These are phyloP conservation scores for Raddia guianensis DNA, from an alignment of 176 grass and related monocot species.

Conservation along the genomic window DNA sequence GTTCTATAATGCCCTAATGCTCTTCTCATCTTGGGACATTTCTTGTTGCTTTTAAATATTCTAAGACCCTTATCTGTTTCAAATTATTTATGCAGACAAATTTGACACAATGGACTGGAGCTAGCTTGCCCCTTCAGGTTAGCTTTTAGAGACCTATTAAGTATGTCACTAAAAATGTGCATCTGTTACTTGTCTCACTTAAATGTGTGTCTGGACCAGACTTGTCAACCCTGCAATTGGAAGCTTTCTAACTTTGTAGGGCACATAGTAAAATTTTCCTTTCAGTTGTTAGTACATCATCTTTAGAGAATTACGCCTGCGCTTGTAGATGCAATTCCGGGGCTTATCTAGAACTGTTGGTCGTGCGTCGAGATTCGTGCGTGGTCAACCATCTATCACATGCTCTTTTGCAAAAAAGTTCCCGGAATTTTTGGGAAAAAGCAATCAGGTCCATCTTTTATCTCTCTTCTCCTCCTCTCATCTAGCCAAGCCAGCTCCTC, in stretches of 20 bases:
- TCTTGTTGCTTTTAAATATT: conserved; percentile 37
- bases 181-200: background rate
- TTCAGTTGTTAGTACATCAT: background rate
- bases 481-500: too few relatives aligned
- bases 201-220: conserved; percentile 6
- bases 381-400: too few relatives aligned
- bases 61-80: conserved; percentile 35
- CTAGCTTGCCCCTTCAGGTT: conserved; percentile 97
- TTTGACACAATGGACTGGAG: conserved; percentile 97
- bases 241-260: background rate
- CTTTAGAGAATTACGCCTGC: too few relatives aligned
- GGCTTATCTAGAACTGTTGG: too few relatives aligned
- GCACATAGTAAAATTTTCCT: background rate
- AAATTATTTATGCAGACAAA: conserved; percentile 87
- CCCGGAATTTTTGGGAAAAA: too few relatives aligned
- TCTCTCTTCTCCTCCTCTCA: too few relatives aligned
- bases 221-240: conserved; percentile 3
- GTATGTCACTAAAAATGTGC: background rate
- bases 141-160: conserved; percentile 13
- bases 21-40: background rate
- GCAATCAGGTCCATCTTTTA: too few relatives aligned
- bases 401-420: too few relatives aligned
- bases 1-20: conserved; percentile 28
- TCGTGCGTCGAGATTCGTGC: too few relatives aligned
- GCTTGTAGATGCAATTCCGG: too few relatives aligned